phyloP scores from a whole-genome alignment of 1,284 basidiomycete genomes.

The Taiwanofungus camphoratus region DNA sequence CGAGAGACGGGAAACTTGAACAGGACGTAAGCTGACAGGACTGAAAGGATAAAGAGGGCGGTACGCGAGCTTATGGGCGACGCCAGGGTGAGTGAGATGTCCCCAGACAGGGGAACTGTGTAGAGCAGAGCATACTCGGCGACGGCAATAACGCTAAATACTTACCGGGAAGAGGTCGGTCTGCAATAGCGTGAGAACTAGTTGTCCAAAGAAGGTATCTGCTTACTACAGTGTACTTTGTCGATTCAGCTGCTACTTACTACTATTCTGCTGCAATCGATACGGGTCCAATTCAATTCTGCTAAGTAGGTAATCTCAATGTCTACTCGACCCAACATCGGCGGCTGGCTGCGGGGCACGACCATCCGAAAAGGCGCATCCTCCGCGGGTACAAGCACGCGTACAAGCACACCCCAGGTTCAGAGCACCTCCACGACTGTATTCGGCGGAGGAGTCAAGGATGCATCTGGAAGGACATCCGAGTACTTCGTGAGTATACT shows the following conservation, averaged over 20 bases:
- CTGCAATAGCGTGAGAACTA: neutral
- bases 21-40: conserved; percentile 18
- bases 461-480: conserved; percentile 70
- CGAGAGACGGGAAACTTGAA: conserved; percentile 13
- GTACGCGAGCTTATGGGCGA: neutral
- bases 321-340: conserved; percentile 16
- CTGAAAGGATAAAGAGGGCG: conserved; percentile 12
- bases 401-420: conserved; percentile 62
- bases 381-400: conserved; percentile 39
- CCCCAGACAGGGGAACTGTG: neutral
- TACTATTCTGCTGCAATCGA: too few relatives aligned
- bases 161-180: too few relatives aligned
- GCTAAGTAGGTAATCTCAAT: neutral
- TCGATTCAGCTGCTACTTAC: too few relatives aligned
- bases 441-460: conserved; percentile 77
- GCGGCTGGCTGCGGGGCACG: conserved; percentile 63
- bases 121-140: neutral
- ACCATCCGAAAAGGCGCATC: conserved; percentile 61
- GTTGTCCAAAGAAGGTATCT: neutral
- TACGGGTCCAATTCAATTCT: too few relatives aligned
- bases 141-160: neutral
- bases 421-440: conserved; percentile 66
- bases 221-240: neutral
- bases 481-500: conserved; percentile 66
- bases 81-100: conserved; percentile 12